Conservation (phyloP, 805 yeast genomes). For the Saccharomyces cerevisiae region DNA sequence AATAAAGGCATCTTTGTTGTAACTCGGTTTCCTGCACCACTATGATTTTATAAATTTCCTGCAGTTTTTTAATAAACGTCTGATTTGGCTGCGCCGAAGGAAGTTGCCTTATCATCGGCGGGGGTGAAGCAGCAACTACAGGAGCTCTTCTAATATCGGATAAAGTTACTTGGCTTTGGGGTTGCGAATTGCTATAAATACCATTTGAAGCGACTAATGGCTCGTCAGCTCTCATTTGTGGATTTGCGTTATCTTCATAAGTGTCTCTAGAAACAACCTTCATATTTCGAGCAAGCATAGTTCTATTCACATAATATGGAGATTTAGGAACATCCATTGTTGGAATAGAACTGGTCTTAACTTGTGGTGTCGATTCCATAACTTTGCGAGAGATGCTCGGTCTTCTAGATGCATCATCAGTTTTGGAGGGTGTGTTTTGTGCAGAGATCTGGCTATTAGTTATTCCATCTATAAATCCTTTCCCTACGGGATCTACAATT, state of each 20-base stretch:
- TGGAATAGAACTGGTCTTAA: background rate
- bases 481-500: background rate
- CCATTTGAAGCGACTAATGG: background rate
- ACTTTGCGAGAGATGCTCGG: background rate
- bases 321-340: background rate
- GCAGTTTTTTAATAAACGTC: constrained; percentile 56
- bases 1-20: constrained; percentile 60
- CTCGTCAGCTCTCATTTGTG: background rate
- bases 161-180: background rate
- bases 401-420: background rate
- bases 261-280: background rate
- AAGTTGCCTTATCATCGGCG: background rate
- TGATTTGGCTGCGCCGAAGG: constrained; percentile 26
- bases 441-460: background rate
- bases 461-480: background rate
- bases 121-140: background rate
- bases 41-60: constrained; percentile 65
- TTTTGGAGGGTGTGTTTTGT: background rate
- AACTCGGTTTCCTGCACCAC: constrained; percentile 59
- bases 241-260: background rate
- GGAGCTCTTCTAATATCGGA: background rate
- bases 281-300: background rate
- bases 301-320: background rate
- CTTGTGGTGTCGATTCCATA: background rate
- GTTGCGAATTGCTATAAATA: background rate